Percentiles rank a stretch among this genome's conserved stretches.
phyloP scores from a whole-genome alignment of 352 stramenopile genomes.

The Phytophthora parvispora region DNA sequence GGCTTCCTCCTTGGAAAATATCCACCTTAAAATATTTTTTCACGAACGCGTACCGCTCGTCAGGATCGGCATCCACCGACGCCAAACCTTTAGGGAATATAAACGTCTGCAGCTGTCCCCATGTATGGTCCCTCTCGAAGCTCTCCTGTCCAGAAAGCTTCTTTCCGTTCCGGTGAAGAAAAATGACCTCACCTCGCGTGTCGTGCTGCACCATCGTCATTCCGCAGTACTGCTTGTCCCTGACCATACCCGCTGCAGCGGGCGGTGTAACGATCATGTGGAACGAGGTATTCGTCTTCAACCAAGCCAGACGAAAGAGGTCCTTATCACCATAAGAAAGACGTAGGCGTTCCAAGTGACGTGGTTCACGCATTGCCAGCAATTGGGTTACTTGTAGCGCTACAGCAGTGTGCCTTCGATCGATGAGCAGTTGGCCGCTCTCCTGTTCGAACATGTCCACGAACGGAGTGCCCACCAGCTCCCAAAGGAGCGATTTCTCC shows the following conservation, averaged over 20 bases:
- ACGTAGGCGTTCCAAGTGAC: slow-evolving; percentile 37
- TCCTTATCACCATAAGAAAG: slow-evolving; percentile 69
- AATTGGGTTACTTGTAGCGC: slow-evolving; percentile 44
- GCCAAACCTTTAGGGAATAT: slow-evolving; percentile 24
- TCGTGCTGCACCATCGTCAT: slow-evolving; percentile 53
- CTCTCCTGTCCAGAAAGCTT: slow-evolving; percentile 44
- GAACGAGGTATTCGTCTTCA: slow-evolving; percentile 57
- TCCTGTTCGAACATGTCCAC: slow-evolving; percentile 90
- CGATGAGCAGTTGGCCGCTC: slow-evolving; percentile 76
- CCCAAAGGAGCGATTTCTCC: slow-evolving; percentile 58
- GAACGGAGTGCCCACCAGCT: slow-evolving; percentile 79
- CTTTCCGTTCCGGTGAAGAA: slow-evolving; percentile 61
- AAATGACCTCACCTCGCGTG: slow-evolving; percentile 43
- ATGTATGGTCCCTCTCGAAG: slow-evolving; percentile 34
- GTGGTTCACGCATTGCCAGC: slow-evolving; percentile 44
- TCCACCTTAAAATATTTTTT: slow-evolving; percentile 29
- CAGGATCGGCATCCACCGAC: slow-evolving; percentile 22
- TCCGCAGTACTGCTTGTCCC: slow-evolving; percentile 48
- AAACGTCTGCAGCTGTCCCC: slow-evolving; percentile 38
- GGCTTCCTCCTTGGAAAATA: slow-evolving; percentile 27
- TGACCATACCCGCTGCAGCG: slow-evolving; percentile 42
- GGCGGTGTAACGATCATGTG: slow-evolving; percentile 56
- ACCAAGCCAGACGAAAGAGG: slow-evolving; percentile 66
- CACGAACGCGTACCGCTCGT: slow-evolving; percentile 27
- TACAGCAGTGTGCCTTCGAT: slow-evolving; percentile 35